These are phyloP conservation scores for Colletotrichum orbiculare DNA, from an alignment of 2,329 filamentous ascomycete species.

Conservation along the genomic window DNA sequence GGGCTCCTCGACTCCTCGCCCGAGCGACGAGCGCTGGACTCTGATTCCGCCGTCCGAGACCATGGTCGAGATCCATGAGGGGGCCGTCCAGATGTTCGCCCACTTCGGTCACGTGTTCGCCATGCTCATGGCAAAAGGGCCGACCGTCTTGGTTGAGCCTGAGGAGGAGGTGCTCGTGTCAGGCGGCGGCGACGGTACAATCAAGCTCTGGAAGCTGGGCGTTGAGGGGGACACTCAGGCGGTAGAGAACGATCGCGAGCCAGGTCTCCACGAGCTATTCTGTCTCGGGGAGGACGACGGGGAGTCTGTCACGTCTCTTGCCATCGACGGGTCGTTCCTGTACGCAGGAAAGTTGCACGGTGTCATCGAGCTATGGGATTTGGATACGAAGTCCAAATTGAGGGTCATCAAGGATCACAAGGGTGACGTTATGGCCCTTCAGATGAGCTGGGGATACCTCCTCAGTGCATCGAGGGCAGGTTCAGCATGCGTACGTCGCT, in stretches of 20 bases:
- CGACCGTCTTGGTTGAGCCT: conserved; percentile 72
- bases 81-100: conserved; percentile 87
- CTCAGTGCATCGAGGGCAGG: conserved; percentile 93
- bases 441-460: conserved; percentile 85
- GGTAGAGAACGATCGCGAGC: conserved; percentile 63
- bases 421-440: conserved; percentile 86
- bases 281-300: conserved; percentile 70
- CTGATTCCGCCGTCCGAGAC: conserved; percentile 64
- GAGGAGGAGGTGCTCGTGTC: conserved; percentile 88
- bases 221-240: conserved; percentile 46
- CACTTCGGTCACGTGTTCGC: conserved; percentile 97
- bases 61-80: conserved; percentile 82
- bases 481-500: conserved; percentile 76
- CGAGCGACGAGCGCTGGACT: conserved; percentile 68
- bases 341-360: conserved; percentile 91
- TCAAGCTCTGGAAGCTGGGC: conserved; percentile 88
- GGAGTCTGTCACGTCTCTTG: conserved; percentile 78
- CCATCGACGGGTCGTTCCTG: conserved; percentile 89
- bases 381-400: conserved; percentile 92
- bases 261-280: conserved; percentile 77
- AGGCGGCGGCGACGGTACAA: conserved; percentile 91
- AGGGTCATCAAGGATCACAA: conserved; percentile 85
- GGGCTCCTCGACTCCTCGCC: conserved; percentile 80
- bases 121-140: conserved; percentile 85
- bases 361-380: conserved; percentile 94